Conservation (phyloP, 441 rosid genomes). For the Jatropha multifida region DNA sequence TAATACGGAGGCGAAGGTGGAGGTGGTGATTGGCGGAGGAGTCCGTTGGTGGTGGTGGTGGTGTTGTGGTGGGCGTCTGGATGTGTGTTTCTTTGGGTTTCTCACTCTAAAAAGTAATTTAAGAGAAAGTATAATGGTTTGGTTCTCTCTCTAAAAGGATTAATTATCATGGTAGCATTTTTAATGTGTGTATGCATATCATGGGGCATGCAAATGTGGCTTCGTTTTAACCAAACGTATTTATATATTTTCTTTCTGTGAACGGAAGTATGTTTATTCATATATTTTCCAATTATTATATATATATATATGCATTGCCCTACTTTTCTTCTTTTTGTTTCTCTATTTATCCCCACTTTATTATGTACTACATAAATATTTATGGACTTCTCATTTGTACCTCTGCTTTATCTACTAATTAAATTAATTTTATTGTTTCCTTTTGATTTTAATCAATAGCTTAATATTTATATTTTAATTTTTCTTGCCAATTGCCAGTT, state of each 20-base stretch:
- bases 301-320: not conserved
- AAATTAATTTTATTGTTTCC: no score
- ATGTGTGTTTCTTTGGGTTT: slow-evolving; percentile 1
- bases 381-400: no score
- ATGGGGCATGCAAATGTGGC: slow-evolving; percentile 32
- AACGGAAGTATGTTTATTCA: no score
- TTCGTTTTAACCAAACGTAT: slow-evolving; percentile 12
- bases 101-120: slow-evolving; percentile 16
- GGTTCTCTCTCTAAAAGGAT: slow-evolving; percentile 12
- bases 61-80: slow-evolving; percentile 2
- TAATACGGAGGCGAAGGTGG: slow-evolving; percentile 6
- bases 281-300: not conserved
- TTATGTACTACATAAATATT: no score
- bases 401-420: no score
- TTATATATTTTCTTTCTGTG: not conserved
- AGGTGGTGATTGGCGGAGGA: slow-evolving; percentile 12
- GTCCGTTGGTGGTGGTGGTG: slow-evolving; percentile 9
- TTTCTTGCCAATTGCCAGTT: no score
- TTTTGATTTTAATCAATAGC: no score
- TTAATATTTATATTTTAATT: no score
- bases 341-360: not conserved
- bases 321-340: not conserved
- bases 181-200: slow-evolving; percentile 4
- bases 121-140: not conserved
- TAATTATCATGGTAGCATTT: not conserved